These are phyloP conservation scores for Kluyveromyces siamensis DNA, from an alignment of 805 yeast species.

Conservation along the genomic window DNA sequence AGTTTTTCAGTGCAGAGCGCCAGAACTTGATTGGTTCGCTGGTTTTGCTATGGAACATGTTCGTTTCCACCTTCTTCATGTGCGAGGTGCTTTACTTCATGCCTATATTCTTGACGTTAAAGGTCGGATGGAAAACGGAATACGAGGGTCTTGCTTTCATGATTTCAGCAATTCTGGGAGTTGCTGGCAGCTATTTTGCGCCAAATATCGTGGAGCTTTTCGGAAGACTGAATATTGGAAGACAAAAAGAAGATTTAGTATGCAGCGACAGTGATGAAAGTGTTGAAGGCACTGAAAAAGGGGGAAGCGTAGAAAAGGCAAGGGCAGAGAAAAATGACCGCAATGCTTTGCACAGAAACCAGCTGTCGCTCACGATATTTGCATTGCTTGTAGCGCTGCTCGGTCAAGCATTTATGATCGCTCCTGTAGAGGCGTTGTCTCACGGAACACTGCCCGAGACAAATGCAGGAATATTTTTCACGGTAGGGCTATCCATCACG, in stretches of 20 bases:
- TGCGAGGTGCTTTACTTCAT: conserved; percentile 5
- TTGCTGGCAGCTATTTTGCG: conserved; percentile 5
- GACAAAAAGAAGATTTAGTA: too few species aligned
- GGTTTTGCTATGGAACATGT: conserved; percentile 5
- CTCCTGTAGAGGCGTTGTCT: conserved; percentile 3
- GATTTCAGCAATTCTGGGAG: conserved; percentile 5
- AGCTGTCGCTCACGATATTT: conserved; percentile 2
- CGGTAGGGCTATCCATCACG: conserved; percentile 4
- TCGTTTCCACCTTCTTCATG: conserved; percentile 5
- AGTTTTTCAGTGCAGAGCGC: background rate
- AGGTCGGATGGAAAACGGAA: conserved; percentile 3
- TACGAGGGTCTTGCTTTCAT: conserved; percentile 5
- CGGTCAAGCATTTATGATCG: conserved; percentile 6
- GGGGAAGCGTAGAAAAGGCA: too few species aligned
- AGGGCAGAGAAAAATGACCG: background rate
- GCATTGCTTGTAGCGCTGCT: conserved; percentile 3
- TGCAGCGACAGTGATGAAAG: too few species aligned
- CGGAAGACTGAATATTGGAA: too few species aligned
- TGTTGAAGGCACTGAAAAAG: too few species aligned
- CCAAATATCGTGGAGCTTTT: conserved; percentile 1
- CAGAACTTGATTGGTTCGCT: conserved; percentile 1
- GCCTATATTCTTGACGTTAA: conserved; percentile 4
- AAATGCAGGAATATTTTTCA: conserved; percentile 5
- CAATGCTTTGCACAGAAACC: conserved; percentile 1
- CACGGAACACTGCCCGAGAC: conserved; percentile 1